Evolutionary conservation across 352 stramenopile species (phyloP), one percentile per base, ranked within the genome.

Genomic region (Phytophthora pini): DNA sequence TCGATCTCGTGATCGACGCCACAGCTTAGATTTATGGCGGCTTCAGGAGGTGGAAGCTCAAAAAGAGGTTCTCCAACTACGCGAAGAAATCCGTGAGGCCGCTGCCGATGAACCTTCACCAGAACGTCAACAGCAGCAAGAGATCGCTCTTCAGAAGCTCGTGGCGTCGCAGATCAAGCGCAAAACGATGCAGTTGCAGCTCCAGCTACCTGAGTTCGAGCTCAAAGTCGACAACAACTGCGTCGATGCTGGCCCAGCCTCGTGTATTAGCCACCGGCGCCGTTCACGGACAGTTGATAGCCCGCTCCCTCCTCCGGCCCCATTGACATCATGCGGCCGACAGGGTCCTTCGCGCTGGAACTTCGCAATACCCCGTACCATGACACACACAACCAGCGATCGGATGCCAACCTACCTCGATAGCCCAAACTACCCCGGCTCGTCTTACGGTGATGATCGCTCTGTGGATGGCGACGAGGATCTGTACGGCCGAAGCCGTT

Each of bases 101-200:
- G 77, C 78, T 49, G 60, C 74, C 47, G 70, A 85, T 32, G 75
- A 92, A 29, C 82, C 89, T 20, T 83, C 90, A 27, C 76, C 77
- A 44, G 82, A 90, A 50, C 77, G 93, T 53, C 80, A 88, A 29
- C 76, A 82, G 24, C 79, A 92, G 26, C 83, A 92, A 66, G 79
- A 93, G 61, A 68, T 80, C 38, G 82, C 88, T 26, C 76, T 96
- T 39, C 77, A 90, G 40, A 82, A 82, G 41, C 76, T 93, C 29
- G 73, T 94, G 29, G 64, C 72, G 13, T 80, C 83, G 9, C 80
- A 92, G 68, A 82, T 90, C 67, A 78, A 80, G 36, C 69, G 78
- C 32, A 87, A 86, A 51, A 84, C 74, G 20, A 79, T 84, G 72
- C 58, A 75, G 32, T 51, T 89, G 56, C 77, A 88, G 51, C 62